Evolutionary conservation across 176 grass and related monocot species (phyloP).

Genomic region (Poa annua): DNA sequence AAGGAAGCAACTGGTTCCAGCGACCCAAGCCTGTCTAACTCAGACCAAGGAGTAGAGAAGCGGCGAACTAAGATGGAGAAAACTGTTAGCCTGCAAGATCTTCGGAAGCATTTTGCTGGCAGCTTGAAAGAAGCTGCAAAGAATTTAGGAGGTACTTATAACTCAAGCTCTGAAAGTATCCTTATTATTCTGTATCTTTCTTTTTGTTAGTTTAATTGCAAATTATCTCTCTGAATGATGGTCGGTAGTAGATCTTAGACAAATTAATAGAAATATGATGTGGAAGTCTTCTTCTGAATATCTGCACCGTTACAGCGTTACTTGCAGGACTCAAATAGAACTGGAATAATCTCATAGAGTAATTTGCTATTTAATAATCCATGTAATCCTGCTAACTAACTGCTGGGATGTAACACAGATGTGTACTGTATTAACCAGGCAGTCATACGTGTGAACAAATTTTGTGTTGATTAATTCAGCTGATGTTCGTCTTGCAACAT

Average conservation of each 20-base stretch:
- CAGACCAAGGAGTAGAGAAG: conserved; percentile 64
- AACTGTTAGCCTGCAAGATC: conserved; percentile 75
- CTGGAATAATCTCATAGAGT: background rate
- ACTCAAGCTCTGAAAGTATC: background rate
- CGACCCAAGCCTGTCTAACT: conserved; percentile 48
- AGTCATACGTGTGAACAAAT: background rate
- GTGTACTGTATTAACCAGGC: background rate
- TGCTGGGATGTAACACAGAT: background rate
- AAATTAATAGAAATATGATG: background rate
- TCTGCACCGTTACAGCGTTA: no score
- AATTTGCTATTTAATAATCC: background rate
- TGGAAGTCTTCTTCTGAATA: background rate
- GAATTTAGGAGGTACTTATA: conserved; percentile 83
- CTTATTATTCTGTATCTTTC: background rate
- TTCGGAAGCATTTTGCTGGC: conserved; percentile 90
- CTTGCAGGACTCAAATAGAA: background rate
- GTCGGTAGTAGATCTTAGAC: conserved; percentile 15
- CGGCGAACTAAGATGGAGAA: conserved; percentile 78
- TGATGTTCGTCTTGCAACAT: background rate
- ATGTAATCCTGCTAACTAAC: background rate
- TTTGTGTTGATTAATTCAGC: background rate
- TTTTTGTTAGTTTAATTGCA: background rate
- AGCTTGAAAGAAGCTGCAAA: conserved; percentile 98
- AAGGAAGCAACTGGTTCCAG: conserved; percentile 49
- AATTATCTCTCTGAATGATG: conserved; percentile 5